Conservation (phyloP, 306 rosid species). For the Mimosa bimucronata region DNA sequence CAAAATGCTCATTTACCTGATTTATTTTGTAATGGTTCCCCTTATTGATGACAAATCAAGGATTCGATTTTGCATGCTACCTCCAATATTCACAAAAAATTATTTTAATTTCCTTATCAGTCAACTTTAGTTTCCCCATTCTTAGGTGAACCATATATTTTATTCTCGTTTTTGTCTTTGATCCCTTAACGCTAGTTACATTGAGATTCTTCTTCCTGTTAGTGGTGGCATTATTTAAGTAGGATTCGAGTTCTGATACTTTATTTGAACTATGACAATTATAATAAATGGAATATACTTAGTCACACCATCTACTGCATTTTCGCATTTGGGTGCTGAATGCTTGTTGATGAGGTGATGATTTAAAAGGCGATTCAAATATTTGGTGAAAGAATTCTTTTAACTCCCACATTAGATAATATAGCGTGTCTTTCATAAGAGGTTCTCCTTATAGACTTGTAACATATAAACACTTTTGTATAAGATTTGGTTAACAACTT, state of each 20-base stretch:
- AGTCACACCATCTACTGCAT: neutral
- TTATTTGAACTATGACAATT: neutral
- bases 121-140: neutral
- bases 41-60: neutral
- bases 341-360: too few relatives aligned
- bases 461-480: too few relatives aligned
- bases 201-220: neutral
- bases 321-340: too few relatives aligned
- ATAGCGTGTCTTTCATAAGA: too few relatives aligned
- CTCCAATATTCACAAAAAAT: neutral
- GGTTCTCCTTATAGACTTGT: too few relatives aligned
- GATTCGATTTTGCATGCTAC: neutral
- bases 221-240: neutral
- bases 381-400: too few relatives aligned
- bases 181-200: neutral
- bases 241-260: neutral
- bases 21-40: neutral
- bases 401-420: too few relatives aligned
- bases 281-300: neutral
- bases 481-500: too few relatives aligned
- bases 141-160: neutral
- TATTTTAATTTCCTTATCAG: neutral
- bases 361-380: too few relatives aligned
- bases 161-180: neutral
- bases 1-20: too few relatives aligned